phyloP scores from a whole-genome alignment of 2,329 filamentous ascomycete genomes.

The Paradendryphiella salina region DNA sequence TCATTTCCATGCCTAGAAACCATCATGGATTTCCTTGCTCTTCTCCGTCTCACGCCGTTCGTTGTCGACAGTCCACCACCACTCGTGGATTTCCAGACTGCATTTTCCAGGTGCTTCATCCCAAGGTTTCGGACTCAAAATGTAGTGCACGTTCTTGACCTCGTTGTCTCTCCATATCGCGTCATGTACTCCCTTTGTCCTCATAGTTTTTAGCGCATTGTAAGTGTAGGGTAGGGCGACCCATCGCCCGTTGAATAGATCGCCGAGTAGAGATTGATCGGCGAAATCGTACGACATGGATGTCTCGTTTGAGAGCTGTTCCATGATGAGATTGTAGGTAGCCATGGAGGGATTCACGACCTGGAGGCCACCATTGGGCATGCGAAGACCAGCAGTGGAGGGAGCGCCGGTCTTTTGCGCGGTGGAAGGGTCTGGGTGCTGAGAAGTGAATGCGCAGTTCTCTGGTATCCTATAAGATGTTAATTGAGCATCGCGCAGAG shows the following conservation, averaged over 20 bases:
- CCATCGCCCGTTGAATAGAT: constrained; percentile 62
- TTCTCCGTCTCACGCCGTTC: constrained; percentile 56
- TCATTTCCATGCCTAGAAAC: constrained; percentile 47
- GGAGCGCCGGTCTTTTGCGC: constrained; percentile 59
- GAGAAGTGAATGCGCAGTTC: constrained; percentile 65
- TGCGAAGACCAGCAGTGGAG: constrained; percentile 56
- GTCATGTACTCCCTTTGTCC: constrained; percentile 60
- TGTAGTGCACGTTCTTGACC: constrained; percentile 67
- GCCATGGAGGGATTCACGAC: constrained; percentile 62
- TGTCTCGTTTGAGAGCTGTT: constrained; percentile 51
- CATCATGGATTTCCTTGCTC: constrained; percentile 54
- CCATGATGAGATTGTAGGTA: constrained; percentile 57
- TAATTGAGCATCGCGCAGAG: not conserved
- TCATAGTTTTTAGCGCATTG: constrained; percentile 64
- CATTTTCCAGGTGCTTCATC: constrained; percentile 55
- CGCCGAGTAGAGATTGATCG: constrained; percentile 62
- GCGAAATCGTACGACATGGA: constrained; percentile 61
- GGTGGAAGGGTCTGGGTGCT: constrained; percentile 55
- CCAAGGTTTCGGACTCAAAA: constrained; percentile 66
- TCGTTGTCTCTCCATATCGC: constrained; percentile 63
- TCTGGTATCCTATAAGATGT: constrained; percentile 50
- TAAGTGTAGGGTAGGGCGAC: constrained; percentile 63
- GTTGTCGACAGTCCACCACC: constrained; percentile 61
- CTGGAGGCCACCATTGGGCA: constrained; percentile 64
- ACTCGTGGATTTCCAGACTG: constrained; percentile 56